phyloP scores from a whole-genome alignment of 768 basidiomycete species.

The Lactarius pseudohatsudake region DNA sequence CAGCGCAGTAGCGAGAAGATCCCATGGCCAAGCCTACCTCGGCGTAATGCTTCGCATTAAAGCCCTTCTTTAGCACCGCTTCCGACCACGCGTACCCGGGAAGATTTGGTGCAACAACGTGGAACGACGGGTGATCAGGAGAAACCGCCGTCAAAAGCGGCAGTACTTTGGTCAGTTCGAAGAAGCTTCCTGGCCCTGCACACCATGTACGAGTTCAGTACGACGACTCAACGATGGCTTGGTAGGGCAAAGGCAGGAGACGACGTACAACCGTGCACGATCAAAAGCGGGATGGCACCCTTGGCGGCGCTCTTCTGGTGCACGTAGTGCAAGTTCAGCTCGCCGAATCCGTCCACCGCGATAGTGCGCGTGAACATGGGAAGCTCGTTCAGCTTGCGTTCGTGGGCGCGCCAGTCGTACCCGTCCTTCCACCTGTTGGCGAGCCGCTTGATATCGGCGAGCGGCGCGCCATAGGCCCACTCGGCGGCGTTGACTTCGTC shows the following conservation, averaged over 20 bases:
- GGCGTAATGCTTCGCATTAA: slow-evolving; percentile 23
- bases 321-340: no score
- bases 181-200: slow-evolving; percentile 44
- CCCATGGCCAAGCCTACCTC: slow-evolving; percentile 23
- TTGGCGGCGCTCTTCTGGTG: slow-evolving; percentile 34
- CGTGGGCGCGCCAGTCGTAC: no score
- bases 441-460: slow-evolving; percentile 28
- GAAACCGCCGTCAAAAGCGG: no score
- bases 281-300: slow-evolving; percentile 48
- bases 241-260: neutral
- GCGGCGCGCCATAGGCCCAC: slow-evolving; percentile 20
- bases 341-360: no score
- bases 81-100: neutral
- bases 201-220: neutral
- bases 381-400: no score
- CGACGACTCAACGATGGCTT: neutral
- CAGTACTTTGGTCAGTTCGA: no score
- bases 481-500: slow-evolving; percentile 44
- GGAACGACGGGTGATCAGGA: no score
- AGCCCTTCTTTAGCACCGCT: no score
- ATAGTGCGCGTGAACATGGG: no score
- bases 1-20: neutral
- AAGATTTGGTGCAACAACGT: slow-evolving; percentile 36
- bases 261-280: slow-evolving; percentile 53
- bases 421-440: no score